Percentiles rank a stretch among this genome's conserved stretches.
phyloP scores from a whole-genome alignment of 2,329 filamentous ascomycete species.

The Aspergillus eucalypticola region DNA sequence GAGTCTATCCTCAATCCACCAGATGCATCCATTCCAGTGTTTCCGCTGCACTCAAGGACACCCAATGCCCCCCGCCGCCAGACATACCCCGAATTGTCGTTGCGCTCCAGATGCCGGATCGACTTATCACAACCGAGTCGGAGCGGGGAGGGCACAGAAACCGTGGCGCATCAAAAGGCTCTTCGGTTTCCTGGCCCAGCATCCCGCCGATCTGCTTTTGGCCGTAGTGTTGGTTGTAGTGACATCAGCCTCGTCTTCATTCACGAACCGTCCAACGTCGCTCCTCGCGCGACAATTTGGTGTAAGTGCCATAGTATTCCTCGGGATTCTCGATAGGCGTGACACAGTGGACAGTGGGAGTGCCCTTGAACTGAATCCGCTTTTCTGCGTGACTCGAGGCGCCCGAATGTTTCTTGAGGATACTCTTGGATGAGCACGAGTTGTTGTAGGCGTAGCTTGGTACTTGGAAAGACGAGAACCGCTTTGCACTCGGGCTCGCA shows the following conservation, averaged over 20 bases:
- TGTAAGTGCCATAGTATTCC: slow-evolving; percentile 51
- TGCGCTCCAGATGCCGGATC: slow-evolving; percentile 1
- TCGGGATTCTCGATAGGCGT: slow-evolving; percentile 51
- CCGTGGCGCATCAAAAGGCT: background rate
- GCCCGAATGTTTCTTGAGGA: slow-evolving; percentile 47
- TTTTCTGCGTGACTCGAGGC: slow-evolving; percentile 30
- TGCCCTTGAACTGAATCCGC: slow-evolving; percentile 46
- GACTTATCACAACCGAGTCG: slow-evolving; percentile 7
- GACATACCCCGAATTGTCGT: background rate
- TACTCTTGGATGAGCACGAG: slow-evolving; percentile 48
- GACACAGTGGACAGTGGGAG: slow-evolving; percentile 49
- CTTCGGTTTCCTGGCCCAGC: background rate
- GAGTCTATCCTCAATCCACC: slow-evolving; percentile 5
- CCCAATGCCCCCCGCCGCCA: slow-evolving; percentile 2
- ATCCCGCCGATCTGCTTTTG: background rate
- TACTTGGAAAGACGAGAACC: slow-evolving; percentile 44
- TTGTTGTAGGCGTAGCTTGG: slow-evolving; percentile 47
- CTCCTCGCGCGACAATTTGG: slow-evolving; percentile 49
- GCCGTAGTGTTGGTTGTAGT: background rate
- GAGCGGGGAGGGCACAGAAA: slow-evolving; percentile 5
- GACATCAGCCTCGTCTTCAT: slow-evolving; percentile 22
- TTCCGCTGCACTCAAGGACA: background rate
- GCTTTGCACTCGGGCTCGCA: slow-evolving; percentile 44
- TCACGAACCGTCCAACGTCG: slow-evolving; percentile 46
- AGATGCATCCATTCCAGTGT: slow-evolving; percentile 5